These are phyloP conservation scores for Penicillium argentinense DNA, from an alignment of 495 filamentous ascomycete species.

Conservation along the genomic window DNA sequence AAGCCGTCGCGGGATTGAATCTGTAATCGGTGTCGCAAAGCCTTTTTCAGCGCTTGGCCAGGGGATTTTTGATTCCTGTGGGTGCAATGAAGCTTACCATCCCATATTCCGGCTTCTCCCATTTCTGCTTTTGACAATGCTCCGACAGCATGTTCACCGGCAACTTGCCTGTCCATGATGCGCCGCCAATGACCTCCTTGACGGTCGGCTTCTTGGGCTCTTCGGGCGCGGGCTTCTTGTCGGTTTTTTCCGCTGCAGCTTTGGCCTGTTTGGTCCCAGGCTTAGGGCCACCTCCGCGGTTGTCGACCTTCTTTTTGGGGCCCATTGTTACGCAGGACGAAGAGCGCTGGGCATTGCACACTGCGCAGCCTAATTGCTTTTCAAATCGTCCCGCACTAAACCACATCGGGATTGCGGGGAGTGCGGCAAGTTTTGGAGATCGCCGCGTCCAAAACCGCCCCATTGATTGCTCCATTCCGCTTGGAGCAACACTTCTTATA, in stretches of 20 bases:
- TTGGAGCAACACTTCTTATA: too few species aligned
- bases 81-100: constrained; percentile 49
- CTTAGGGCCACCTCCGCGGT: constrained; percentile 41
- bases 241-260: constrained; percentile 37
- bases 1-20: constrained; percentile 61
- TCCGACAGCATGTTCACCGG: constrained; percentile 91
- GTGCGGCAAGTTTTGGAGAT: constrained; percentile 3
- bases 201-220: constrained; percentile 75
- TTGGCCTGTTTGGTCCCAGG: constrained; percentile 49
- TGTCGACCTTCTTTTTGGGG: constrained; percentile 45
- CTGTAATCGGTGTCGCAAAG: constrained; percentile 26
- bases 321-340: constrained; percentile 26
- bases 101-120: constrained; percentile 90
- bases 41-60: constrained; percentile 6
- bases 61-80: not conserved
- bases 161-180: constrained; percentile 96
- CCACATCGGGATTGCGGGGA: constrained; percentile 34
- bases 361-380: constrained; percentile 8
- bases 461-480: not conserved
- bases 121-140: constrained; percentile 92
- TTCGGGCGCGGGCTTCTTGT: constrained; percentile 45
- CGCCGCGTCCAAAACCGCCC: not conserved
- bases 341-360: not conserved
- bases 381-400: constrained; percentile 36
- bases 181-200: constrained; percentile 86